Conservation (phyloP, 192 early-diverging fungal species). For the Rhizophagus prolifer region DNA sequence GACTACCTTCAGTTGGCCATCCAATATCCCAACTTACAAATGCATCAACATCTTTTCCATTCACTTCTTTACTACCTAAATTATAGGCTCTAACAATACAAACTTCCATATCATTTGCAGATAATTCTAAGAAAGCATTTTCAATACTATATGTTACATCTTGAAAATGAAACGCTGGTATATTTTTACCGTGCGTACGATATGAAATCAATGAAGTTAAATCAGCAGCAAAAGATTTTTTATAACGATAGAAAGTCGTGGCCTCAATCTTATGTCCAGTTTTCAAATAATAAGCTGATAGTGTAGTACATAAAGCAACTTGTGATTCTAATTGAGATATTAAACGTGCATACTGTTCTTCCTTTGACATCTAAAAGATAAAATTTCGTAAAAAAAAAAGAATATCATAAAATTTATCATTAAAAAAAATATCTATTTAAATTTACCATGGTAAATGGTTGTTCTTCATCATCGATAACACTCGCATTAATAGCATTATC, state of each 20-base stretch:
- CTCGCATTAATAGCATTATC: slow-evolving; percentile 9
- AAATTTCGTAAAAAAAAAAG: not conserved
- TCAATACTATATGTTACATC: slow-evolving; percentile 55
- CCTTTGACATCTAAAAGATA: slow-evolving; percentile 33
- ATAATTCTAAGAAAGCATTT: slow-evolving; percentile 53
- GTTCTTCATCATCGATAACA: not conserved
- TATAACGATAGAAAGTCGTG: slow-evolving; percentile 55
- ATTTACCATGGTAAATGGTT: not conserved
- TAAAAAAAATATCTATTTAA: not conserved
- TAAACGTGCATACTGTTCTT: slow-evolving; percentile 48
- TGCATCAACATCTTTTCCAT: slow-evolving; percentile 57
- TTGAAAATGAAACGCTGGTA: slow-evolving; percentile 55
- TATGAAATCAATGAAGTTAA: slow-evolving; percentile 48
- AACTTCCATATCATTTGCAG: slow-evolving; percentile 66
- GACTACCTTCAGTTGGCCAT: slow-evolving; percentile 63
- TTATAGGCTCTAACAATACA: slow-evolving; percentile 57
- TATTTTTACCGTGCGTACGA: slow-evolving; percentile 34
- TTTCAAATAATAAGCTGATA: slow-evolving; percentile 43
- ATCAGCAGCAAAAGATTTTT: slow-evolving; percentile 59
- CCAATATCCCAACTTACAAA: slow-evolving; percentile 73
- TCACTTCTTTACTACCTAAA: slow-evolving; percentile 53
- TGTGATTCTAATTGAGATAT: slow-evolving; percentile 52
- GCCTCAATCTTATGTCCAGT: slow-evolving; percentile 50
- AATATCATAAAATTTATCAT: not conserved
- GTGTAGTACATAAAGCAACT: slow-evolving; percentile 51